Percentiles rank a stretch among this genome's conserved stretches.
Evolutionary conservation across 352 stramenopile species (phyloP).

Genomic region (Pythium phragmiticola): DNA sequence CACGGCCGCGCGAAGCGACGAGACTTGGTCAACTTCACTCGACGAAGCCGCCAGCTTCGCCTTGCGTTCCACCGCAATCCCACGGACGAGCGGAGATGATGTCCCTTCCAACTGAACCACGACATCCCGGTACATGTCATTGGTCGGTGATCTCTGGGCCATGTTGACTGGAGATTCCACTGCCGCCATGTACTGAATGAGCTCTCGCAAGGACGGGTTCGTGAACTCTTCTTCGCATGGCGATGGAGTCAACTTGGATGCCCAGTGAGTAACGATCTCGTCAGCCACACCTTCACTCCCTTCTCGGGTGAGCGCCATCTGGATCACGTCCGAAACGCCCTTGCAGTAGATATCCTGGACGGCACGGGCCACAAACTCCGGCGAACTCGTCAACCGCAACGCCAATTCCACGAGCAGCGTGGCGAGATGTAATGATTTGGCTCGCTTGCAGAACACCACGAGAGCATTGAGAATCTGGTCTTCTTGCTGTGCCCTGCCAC

Average conservation of each 20-base stretch:
- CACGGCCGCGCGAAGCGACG: slow-evolving; percentile 16
- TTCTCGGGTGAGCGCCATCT: slow-evolving; percentile 14
- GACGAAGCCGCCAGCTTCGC: neutral
- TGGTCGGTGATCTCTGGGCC: neutral
- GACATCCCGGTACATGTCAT: slow-evolving; percentile 7
- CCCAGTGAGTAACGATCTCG: slow-evolving; percentile 15
- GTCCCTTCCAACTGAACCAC: slow-evolving; percentile 10
- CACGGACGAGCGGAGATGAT: slow-evolving; percentile 6
- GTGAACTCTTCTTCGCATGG: neutral
- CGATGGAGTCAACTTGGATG: slow-evolving; percentile 5
- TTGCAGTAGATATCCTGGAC: slow-evolving; percentile 29
- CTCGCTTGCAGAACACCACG: slow-evolving; percentile 25
- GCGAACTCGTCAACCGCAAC: slow-evolving; percentile 17
- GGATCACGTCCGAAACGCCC: slow-evolving; percentile 27
- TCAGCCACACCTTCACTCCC: slow-evolving; percentile 10
- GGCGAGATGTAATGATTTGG: slow-evolving; percentile 20
- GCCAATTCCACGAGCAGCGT: slow-evolving; percentile 25
- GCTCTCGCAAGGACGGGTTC: neutral
- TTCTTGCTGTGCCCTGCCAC: slow-evolving; percentile 11
- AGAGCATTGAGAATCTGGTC: slow-evolving; percentile 27
- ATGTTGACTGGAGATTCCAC: neutral
- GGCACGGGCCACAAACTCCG: slow-evolving; percentile 17
- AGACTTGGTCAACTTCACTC: neutral
- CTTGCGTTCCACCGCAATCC: slow-evolving; percentile 8
- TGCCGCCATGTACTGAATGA: slow-evolving; percentile 12